phyloP scores from a whole-genome alignment of 805 yeast species.

The Lipomyces starkeyi region DNA sequence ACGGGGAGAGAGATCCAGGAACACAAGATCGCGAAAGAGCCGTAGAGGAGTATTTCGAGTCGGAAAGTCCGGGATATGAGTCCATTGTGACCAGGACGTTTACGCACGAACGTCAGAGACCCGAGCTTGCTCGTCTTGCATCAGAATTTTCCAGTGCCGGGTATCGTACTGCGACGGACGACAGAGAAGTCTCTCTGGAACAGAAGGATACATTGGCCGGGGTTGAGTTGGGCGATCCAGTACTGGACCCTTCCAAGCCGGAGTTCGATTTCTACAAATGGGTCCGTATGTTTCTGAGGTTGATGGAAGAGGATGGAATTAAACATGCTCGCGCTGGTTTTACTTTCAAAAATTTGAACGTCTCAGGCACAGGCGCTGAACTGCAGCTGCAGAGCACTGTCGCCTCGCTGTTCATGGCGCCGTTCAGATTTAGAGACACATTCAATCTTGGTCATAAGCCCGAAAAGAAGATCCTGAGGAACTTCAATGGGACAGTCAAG shows the following conservation, averaged over 20 bases:
- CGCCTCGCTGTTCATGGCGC: constrained; percentile 8
- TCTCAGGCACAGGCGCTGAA: neutral
- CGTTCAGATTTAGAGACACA: neutral
- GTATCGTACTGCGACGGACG: constrained; percentile 2
- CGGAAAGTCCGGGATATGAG: constrained; percentile 3
- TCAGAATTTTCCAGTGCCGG: neutral
- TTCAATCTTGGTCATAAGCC: constrained; percentile 29
- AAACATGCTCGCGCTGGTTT: neutral
- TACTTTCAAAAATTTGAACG: constrained; percentile 3
- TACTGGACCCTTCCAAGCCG: constrained; percentile 3
- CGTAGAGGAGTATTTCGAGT: neutral
- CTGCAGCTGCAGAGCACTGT: constrained; percentile 7
- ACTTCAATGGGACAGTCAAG: constrained; percentile 62
- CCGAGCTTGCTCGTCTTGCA: constrained; percentile 9
- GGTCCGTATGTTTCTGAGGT: neutral
- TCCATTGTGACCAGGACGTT: neutral
- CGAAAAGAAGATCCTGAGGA: constrained; percentile 39
- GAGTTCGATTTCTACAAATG: constrained; percentile 1
- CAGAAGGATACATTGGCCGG: constrained; percentile 1
- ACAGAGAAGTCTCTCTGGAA: neutral
- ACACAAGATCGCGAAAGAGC: neutral
- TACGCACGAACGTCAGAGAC: constrained; percentile 2
- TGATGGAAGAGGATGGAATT: constrained; percentile 6
- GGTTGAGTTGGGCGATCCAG: neutral
- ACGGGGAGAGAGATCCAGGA: neutral